Percentiles rank a stretch among this genome's conserved stretches.
These are phyloP conservation scores for Periconia sp. DNA, from an alignment of 2,329 filamentous ascomycete species.

Conservation along the genomic window DNA sequence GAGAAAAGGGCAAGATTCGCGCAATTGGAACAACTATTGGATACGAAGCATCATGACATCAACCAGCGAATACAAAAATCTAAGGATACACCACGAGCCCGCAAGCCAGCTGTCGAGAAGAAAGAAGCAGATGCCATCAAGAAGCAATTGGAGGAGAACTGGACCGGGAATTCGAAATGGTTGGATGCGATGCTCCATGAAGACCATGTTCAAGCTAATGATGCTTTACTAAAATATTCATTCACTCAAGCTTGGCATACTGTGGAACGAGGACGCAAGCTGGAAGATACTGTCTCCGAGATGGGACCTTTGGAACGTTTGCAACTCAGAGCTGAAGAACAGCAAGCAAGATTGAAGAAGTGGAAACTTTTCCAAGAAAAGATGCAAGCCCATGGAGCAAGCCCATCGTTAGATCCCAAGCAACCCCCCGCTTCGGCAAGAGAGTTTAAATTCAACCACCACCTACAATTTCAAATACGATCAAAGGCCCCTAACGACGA, in stretches of 20 bases:
- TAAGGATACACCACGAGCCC: slow-evolving; percentile 30
- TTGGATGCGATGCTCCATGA: slow-evolving; percentile 73
- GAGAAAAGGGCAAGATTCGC: slow-evolving; percentile 63
- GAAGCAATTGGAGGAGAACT: slow-evolving; percentile 71
- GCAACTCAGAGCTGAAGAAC: slow-evolving; percentile 69
- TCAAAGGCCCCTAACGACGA: slow-evolving; percentile 15
- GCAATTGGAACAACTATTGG: slow-evolving; percentile 70
- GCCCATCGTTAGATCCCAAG: background rate
- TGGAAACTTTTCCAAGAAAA: slow-evolving; percentile 73
- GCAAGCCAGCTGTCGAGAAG: slow-evolving; percentile 36
- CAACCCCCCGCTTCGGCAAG: slow-evolving; percentile 13
- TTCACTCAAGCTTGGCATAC: slow-evolving; percentile 76
- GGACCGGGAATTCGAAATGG: slow-evolving; percentile 80
- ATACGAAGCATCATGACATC: slow-evolving; percentile 66
- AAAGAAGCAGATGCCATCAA: slow-evolving; percentile 53
- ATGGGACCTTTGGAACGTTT: slow-evolving; percentile 72
- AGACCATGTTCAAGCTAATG: slow-evolving; percentile 62
- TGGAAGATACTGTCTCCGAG: slow-evolving; percentile 61
- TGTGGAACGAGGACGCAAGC: slow-evolving; percentile 64
- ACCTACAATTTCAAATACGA: slow-evolving; percentile 37
- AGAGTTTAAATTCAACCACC: slow-evolving; percentile 39
- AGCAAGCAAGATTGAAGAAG: slow-evolving; percentile 70
- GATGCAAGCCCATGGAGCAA: slow-evolving; percentile 21
- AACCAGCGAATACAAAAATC: slow-evolving; percentile 57
- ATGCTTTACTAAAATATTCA: slow-evolving; percentile 67